Conservation (phyloP, 108 stramenopile genomes). For the Bacterosira constricta region DNA sequence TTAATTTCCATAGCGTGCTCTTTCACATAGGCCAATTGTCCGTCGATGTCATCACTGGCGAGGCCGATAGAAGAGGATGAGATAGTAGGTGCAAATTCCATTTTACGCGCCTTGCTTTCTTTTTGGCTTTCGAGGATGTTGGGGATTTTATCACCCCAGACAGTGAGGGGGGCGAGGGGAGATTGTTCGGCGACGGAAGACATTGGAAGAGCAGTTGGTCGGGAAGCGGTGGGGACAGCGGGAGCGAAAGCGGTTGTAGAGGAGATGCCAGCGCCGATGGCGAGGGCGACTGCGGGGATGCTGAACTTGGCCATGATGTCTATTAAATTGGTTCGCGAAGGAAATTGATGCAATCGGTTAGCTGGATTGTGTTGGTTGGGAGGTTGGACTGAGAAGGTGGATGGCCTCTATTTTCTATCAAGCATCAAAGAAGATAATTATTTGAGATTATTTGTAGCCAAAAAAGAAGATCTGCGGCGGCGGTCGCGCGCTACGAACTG, state of each 20-base stretch:
- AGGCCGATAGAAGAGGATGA: constrained; percentile 59
- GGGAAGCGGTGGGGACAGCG: background rate
- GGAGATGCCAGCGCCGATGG: constrained; percentile 25
- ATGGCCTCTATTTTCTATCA: no score
- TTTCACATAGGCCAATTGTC: constrained; percentile 66
- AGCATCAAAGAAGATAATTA: no score
- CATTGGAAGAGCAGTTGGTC: background rate
- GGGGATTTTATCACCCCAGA: constrained; percentile 69
- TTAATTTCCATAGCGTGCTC: constrained; percentile 77
- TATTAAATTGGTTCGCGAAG: no score
- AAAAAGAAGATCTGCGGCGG: no score
- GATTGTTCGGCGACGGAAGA: constrained; percentile 26
- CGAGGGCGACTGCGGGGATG: constrained; percentile 36
- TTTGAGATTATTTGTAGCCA: no score
- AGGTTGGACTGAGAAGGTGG: no score
- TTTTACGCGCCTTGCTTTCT: constrained; percentile 40
- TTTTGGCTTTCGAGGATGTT: constrained; percentile 64
- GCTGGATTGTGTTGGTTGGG: no score
- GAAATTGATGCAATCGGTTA: no score
- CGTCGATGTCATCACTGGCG: constrained; percentile 49
- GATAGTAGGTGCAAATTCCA: constrained; percentile 74
- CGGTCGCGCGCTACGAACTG: no score
- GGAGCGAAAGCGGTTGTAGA: constrained; percentile 29
- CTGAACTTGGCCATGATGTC: constrained; percentile 46
- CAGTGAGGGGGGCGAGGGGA: constrained; percentile 73